Evolutionary conservation across 345 rosid species (phyloP).

Genomic region (Linum usitatissimum): DNA sequence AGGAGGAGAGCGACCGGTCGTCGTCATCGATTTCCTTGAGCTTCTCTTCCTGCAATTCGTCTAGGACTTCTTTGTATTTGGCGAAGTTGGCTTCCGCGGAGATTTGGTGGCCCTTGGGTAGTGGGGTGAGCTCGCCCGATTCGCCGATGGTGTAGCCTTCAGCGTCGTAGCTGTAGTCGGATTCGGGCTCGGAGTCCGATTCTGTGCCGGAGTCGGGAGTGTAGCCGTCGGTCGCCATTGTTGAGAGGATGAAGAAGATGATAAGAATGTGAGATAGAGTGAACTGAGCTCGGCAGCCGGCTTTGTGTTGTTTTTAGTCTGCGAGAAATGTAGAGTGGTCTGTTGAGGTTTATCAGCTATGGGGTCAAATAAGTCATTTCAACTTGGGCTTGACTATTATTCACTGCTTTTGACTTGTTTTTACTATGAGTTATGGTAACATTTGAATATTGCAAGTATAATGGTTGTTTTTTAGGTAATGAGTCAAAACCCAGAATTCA

Average conservation of each 20-base stretch:
- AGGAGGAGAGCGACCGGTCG: neutral
- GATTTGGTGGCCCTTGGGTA: slow-evolving; percentile 19
- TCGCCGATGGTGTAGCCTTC: slow-evolving; percentile 13
- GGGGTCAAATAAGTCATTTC: too few relatives aligned
- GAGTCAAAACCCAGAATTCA: too few relatives aligned
- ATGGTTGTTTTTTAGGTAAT: too few relatives aligned
- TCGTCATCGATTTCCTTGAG: slow-evolving; percentile 19
- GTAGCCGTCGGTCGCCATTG: slow-evolving; percentile 33
- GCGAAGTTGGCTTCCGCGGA: slow-evolving; percentile 41
- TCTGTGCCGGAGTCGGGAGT: slow-evolving; percentile 20
- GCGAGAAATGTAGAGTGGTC: neutral
- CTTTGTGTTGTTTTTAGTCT: neutral
- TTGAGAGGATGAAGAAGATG: neutral
- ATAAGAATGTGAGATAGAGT: neutral
- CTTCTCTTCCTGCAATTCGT: slow-evolving; percentile 37
- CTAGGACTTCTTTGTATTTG: slow-evolving; percentile 29
- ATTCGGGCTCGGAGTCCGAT: slow-evolving; percentile 32
- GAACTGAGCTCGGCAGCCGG: neutral
- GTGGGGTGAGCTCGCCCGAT: slow-evolving; percentile 15
- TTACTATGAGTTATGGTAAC: too few relatives aligned
- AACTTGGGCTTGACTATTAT: too few relatives aligned
- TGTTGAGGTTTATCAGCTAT: too few relatives aligned
- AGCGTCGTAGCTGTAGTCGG: slow-evolving; percentile 27
- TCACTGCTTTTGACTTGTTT: too few relatives aligned
- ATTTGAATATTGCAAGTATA: too few relatives aligned